Conservation (phyloP, 2,329 filamentous ascomycete species). For the Neobulgaria alba region DNA sequence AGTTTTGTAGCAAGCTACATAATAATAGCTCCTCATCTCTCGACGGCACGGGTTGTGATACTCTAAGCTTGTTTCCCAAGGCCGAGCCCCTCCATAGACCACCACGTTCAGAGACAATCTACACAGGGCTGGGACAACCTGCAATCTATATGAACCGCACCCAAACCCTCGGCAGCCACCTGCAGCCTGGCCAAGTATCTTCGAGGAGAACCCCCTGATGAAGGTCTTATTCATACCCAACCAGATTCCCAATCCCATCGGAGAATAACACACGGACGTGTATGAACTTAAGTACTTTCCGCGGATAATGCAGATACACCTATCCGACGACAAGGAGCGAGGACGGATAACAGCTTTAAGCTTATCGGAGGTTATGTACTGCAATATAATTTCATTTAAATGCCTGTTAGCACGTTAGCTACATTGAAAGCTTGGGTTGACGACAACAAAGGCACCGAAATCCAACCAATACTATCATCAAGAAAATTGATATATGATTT, state of each 20-base stretch:
- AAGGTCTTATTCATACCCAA: too few relatives aligned
- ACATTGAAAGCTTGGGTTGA: too few relatives aligned
- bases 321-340: not conserved
- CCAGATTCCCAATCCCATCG: too few relatives aligned
- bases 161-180: not conserved
- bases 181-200: not conserved
- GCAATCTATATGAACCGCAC: not conserved
- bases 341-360: slow-evolving; percentile 6
- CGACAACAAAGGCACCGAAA: too few relatives aligned
- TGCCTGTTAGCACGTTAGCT: too few relatives aligned
- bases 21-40: not conserved
- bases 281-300: slow-evolving; percentile 4
- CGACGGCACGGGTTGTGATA: not conserved
- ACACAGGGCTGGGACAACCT: not conserved
- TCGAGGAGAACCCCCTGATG: not conserved
- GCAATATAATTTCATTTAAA: slow-evolving; percentile 13
- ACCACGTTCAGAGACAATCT: too few relatives aligned
- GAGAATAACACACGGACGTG: not conserved
- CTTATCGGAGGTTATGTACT: slow-evolving; percentile 8
- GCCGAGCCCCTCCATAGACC: too few relatives aligned
- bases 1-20: not conserved
- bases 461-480: too few relatives aligned
- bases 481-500: too few relatives aligned
- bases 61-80: too few relatives aligned
- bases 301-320: not conserved